Evolutionary conservation across 495 filamentous ascomycete genomes (phyloP), one percentile per base, ranked within the genome.

Genomic region (Neurospora hispaniola): DNA sequence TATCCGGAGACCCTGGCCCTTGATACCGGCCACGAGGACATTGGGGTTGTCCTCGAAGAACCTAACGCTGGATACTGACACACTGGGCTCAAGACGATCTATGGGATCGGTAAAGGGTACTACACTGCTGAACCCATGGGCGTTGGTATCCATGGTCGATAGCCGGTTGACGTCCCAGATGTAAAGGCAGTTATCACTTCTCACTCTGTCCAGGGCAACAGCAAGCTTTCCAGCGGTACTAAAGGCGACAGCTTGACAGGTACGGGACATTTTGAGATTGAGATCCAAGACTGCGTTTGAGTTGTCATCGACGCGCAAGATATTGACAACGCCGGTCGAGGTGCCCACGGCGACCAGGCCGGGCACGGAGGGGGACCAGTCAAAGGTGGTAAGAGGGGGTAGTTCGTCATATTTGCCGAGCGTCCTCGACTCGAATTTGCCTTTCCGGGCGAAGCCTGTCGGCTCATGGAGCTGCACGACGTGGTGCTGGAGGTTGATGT

Each of bases 211-310:
- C 48, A 98, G 84, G 16, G 93, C 96, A 18, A 94, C 92, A 20
- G 96, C 96, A 74, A 99, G 84, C 72, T 92, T 84, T 5, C 92
- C 91, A 43, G 88, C 86, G 35, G 88, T 89, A 79, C 90, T 97
- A 81, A 99, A 97, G 4, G 94, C 92, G 23, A 98, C 90, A 12
- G 94, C 91, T 80, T 98, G 97, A 79, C 94, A 97, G 73, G 92
- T 90, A 43, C 96, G 89, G 73, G 94, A 90, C 73, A 94, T 90
- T 77, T 94, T 97, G 71, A 95, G 88, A 10, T 90, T 89, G 44
- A 97, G 93, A 70, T 89, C 91, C 54, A 90, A 80, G 70, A 85
- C 90, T 71, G 85, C 87, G 75, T 88, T 90, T 27, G 86, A 87
- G 75, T 83, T 84, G 70, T 90, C 87, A 75, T 93, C 89, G 69